These are phyloP conservation scores for Clavispora carvajalis DNA, from an alignment of 805 yeast genomes.

Conservation along the genomic window DNA sequence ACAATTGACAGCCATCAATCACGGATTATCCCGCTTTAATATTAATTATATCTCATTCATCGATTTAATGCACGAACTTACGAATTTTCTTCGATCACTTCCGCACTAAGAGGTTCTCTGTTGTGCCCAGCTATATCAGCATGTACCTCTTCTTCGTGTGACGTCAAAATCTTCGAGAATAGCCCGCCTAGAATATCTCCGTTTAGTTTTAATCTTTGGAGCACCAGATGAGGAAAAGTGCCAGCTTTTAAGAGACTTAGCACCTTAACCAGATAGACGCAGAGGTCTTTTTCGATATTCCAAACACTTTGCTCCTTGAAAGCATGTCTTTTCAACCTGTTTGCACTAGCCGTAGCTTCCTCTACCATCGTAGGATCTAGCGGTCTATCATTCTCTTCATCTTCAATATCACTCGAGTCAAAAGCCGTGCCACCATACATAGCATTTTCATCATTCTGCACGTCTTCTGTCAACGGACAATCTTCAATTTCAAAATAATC, in stretches of 20 bases:
- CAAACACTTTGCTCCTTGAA: conserved; percentile 16
- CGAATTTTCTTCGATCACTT: neutral
- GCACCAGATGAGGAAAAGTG: conserved; percentile 21
- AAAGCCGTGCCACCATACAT: neutral
- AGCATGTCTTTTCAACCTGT: neutral
- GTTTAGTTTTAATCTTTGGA: conserved; percentile 35
- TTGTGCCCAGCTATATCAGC: neutral
- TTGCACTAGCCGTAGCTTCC: neutral
- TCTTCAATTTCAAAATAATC: conserved; percentile 11
- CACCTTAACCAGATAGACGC: conserved; percentile 38
- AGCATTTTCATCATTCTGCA: neutral
- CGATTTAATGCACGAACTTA: no score
- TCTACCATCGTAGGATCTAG: neutral
- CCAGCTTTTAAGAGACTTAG: conserved; percentile 29
- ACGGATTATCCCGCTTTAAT: no score
- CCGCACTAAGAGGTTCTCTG: neutral
- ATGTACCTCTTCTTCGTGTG: neutral
- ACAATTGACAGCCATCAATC: no score
- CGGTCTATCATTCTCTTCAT: neutral
- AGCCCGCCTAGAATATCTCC: conserved; percentile 28
- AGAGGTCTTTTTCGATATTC: conserved; percentile 37
- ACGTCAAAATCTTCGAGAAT: conserved; percentile 18
- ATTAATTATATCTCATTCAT: no score
- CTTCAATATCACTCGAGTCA: conserved; percentile 1
- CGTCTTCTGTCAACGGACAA: neutral